Percentiles rank a stretch among this genome's conserved stretches.
phyloP scores from a whole-genome alignment of 2,329 filamentous ascomycete species.

The Aspergillus melleus region DNA sequence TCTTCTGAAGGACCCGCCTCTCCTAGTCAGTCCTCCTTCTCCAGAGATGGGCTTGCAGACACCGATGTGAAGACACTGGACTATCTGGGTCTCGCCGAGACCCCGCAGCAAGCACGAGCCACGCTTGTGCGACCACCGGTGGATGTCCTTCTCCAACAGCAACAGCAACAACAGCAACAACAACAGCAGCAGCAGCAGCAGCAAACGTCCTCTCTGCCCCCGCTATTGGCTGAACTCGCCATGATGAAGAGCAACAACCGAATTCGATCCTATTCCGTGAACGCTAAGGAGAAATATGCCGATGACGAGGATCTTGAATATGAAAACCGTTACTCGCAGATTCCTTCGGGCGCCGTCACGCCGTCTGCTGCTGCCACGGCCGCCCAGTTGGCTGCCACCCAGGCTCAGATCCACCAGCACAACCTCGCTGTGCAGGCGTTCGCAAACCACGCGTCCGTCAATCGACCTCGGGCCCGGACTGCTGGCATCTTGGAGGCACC shows the following conservation, averaged over 20 bases:
- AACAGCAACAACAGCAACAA: slow-evolving; percentile 53
- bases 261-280: slow-evolving; percentile 96
- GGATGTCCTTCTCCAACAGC: slow-evolving; percentile 52
- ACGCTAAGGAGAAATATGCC: slow-evolving; percentile 96
- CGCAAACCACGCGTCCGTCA: slow-evolving; percentile 77
- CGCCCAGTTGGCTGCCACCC: slow-evolving; percentile 60
- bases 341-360: slow-evolving; percentile 61
- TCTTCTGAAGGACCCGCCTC: slow-evolving; percentile 86
- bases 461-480: slow-evolving; percentile 82
- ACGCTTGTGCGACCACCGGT: slow-evolving; percentile 65
- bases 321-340: slow-evolving; percentile 56
- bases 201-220: slow-evolving; percentile 50
- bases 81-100: slow-evolving; percentile 92
- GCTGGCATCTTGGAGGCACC: slow-evolving; percentile 86
- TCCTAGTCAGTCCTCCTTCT: slow-evolving; percentile 81
- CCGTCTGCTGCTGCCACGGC: slow-evolving; percentile 58
- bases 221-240: slow-evolving; percentile 72
- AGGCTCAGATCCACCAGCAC: slow-evolving; percentile 77
- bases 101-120: slow-evolving; percentile 76
- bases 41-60: slow-evolving; percentile 79
- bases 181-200: slow-evolving; percentile 43
- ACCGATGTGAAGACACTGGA: slow-evolving; percentile 91
- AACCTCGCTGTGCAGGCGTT: slow-evolving; percentile 93
- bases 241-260: slow-evolving; percentile 79
- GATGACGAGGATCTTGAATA: slow-evolving; percentile 83